Conservation (phyloP, 1,284 basidiomycete species). For the Rhodotorula mucilaginosa region DNA sequence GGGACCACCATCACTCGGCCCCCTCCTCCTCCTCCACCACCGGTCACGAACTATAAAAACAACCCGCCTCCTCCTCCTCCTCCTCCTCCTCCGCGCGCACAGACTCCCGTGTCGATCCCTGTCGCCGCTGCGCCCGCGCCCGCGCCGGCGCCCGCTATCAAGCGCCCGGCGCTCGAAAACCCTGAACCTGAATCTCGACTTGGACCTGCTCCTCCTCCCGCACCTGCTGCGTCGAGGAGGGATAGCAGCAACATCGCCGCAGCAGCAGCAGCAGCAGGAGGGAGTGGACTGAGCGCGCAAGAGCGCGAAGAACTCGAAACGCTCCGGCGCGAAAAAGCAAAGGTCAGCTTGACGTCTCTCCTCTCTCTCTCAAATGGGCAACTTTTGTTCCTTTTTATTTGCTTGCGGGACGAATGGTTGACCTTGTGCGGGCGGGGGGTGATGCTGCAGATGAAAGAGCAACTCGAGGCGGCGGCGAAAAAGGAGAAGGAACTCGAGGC, state of each 20-base stretch:
- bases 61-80: background rate
- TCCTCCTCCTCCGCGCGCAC: background rate
- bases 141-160: no score
- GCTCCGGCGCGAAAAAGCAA: conserved; percentile 21
- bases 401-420: no score
- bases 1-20: conserved; percentile 3
- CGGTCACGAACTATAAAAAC: background rate
- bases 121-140: no score
- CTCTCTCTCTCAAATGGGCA: background rate
- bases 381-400: background rate
- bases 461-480: conserved; percentile 11
- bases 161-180: no score
- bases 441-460: background rate
- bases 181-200: no score
- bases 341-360: conserved; percentile 2
- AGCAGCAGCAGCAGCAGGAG: background rate
- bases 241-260: background rate
- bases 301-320: conserved; percentile 23
- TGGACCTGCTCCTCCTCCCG: no score
- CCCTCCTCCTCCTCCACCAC: background rate
- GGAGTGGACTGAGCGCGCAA: background rate
- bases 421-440: background rate
- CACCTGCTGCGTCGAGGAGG: background rate
- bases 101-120: no score
- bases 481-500: background rate